These are phyloP conservation scores for Claviceps quebecensis DNA, from an alignment of 2,329 filamentous ascomycete species.

Conservation along the genomic window DNA sequence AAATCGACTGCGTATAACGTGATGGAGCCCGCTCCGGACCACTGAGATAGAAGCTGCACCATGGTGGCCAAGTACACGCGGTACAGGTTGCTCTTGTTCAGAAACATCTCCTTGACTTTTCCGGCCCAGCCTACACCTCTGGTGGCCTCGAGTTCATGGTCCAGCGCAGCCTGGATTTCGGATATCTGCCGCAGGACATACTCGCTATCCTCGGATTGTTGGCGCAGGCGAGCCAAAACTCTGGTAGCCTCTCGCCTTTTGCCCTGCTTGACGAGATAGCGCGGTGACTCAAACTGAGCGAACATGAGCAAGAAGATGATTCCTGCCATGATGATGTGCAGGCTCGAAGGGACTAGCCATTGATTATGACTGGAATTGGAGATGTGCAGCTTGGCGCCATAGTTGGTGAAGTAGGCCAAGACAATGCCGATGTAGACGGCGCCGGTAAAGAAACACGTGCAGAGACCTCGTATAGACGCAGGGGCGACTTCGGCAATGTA, in stretches of 20 bases:
- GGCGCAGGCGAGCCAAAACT: slow-evolving; percentile 43
- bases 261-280: slow-evolving; percentile 54
- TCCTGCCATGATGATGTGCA: slow-evolving; percentile 65
- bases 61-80: slow-evolving; percentile 54
- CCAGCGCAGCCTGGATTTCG: slow-evolving; percentile 50
- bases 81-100: slow-evolving; percentile 56
- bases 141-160: slow-evolving; percentile 59
- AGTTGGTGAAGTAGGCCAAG: slow-evolving; percentile 64
- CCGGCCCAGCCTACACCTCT: slow-evolving; percentile 50
- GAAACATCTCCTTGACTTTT: slow-evolving; percentile 53
- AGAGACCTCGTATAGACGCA: slow-evolving; percentile 55
- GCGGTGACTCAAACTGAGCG: slow-evolving; percentile 55
- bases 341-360: slow-evolving; percentile 55
- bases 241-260: slow-evolving; percentile 42
- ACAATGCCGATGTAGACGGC: slow-evolving; percentile 65
- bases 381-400: slow-evolving; percentile 40
- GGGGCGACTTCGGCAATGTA: slow-evolving; percentile 64
- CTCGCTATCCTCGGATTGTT: slow-evolving; percentile 43
- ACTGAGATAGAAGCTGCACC: slow-evolving; percentile 60
- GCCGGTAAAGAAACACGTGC: slow-evolving; percentile 42
- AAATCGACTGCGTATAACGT: slow-evolving; percentile 65
- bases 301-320: slow-evolving; percentile 58
- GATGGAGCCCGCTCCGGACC: slow-evolving; percentile 59
- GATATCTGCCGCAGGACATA: slow-evolving; percentile 49
- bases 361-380: slow-evolving; percentile 29